A percentile compares a stretch with the other conserved stretches of the same genome.
These are phyloP conservation scores for Boletus sensibilis DNA, from an alignment of 768 basidiomycete genomes.

Conservation along the genomic window DNA sequence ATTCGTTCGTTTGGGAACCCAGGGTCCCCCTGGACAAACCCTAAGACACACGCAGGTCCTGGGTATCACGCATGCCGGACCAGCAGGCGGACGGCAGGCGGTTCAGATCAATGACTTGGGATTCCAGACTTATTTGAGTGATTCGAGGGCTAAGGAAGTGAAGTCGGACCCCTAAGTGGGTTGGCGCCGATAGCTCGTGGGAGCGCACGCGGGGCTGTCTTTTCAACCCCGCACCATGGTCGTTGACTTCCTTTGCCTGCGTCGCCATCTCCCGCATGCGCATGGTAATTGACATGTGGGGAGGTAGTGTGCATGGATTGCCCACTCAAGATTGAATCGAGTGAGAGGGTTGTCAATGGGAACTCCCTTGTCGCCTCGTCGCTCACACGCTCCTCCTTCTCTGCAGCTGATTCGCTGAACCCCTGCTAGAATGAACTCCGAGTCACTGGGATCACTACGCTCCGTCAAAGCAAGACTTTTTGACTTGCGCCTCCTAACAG, in stretches of 20 bases:
- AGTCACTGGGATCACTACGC: constrained; percentile 13
- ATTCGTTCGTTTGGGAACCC: constrained; percentile 24
- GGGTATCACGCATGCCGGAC: constrained; percentile 31
- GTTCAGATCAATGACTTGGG: constrained; percentile 33
- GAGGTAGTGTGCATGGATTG: constrained; percentile 8
- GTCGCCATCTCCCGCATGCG: constrained; percentile 5
- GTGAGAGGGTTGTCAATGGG: constrained; percentile 1
- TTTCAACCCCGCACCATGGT: constrained; percentile 2
- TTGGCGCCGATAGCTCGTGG: constrained; percentile 28
- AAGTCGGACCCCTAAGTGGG: constrained; percentile 33
- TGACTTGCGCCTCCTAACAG: constrained; percentile 1
- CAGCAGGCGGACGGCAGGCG: constrained; percentile 33
- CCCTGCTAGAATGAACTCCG: constrained; percentile 16
- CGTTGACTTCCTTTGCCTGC: neutral
- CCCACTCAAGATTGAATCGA: constrained; percentile 9
- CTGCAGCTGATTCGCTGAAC: constrained; percentile 10
- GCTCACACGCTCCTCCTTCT: constrained; percentile 24
- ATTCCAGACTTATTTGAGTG: constrained; percentile 33
- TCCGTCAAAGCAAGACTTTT: neutral
- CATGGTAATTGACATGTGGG: constrained; percentile 8
- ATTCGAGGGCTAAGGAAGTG: constrained; percentile 22
- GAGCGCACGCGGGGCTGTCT: constrained; percentile 18
- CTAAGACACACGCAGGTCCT: constrained; percentile 32
- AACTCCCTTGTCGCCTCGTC: constrained; percentile 20
- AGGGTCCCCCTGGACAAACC: constrained; percentile 30